Evolutionary conservation across 2,329 filamentous ascomycete genomes (phyloP).

Genomic region (Aspergillus sp.): DNA sequence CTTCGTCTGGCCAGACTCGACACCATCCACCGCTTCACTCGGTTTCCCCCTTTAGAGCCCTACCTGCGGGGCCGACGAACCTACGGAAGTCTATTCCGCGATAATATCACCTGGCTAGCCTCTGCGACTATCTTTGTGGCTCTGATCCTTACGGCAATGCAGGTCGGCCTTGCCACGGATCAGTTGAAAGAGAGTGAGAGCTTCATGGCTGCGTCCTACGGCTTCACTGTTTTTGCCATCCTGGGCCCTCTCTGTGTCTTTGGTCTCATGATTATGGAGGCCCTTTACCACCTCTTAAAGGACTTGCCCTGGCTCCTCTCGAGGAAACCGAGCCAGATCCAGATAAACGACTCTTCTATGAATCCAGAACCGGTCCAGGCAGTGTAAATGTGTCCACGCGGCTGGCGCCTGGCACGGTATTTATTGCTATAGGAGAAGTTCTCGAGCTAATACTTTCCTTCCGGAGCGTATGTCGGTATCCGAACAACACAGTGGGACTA

Average conservation of each 20-base stretch:
- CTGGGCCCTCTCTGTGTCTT: slow-evolving; percentile 31
- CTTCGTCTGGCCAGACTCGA: not conserved
- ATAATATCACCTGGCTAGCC: slow-evolving; percentile 10
- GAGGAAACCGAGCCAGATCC: no score
- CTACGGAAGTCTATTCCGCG: not conserved
- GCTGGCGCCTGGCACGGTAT: no score
- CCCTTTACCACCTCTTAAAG: no score
- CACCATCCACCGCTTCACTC: not conserved
- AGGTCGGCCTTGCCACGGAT: slow-evolving; percentile 30
- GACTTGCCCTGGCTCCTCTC: no score
- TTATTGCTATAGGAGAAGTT: no score
- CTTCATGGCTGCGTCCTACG: slow-evolving; percentile 48
- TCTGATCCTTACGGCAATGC: slow-evolving; percentile 33
- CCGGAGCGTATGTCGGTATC: no score
- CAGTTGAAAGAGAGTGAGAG: slow-evolving; percentile 24
- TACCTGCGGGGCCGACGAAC: not conserved
- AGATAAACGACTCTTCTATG: no score
- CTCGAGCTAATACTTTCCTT: no score
- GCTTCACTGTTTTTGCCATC: slow-evolving; percentile 52
- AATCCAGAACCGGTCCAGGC: no score
- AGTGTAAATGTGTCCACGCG: no score
- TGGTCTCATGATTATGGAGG: not conserved
- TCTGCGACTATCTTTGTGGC: slow-evolving; percentile 25
- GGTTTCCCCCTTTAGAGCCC: not conserved
- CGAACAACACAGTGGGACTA: no score